These are phyloP conservation scores for Erythrophleum ivorense DNA, from an alignment of 331 rosid species.

Conservation along the genomic window DNA sequence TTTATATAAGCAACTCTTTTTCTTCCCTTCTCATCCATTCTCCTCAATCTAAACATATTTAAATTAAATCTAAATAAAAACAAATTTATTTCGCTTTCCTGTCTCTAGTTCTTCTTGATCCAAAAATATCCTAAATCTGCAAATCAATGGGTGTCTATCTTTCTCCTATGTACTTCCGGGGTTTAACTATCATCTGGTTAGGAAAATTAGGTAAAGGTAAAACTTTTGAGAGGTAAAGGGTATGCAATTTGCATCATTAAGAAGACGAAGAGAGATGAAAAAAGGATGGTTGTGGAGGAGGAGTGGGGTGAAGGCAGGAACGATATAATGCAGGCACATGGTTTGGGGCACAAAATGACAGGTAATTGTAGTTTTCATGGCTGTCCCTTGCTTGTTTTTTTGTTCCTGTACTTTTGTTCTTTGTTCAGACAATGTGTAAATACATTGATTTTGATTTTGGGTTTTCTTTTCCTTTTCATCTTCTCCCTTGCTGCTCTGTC, in stretches of 20 bases:
- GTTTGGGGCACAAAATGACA: conserved; percentile 61
- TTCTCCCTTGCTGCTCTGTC: conserved; percentile 23
- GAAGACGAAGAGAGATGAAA: conserved; percentile 35
- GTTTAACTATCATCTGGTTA: conserved; percentile 33
- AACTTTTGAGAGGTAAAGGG: conserved; percentile 37
- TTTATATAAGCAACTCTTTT: neutral
- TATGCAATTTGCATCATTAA: conserved; percentile 36
- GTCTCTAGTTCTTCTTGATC: neutral
- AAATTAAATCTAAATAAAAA: neutral
- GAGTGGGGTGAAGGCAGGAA: conserved; percentile 42
- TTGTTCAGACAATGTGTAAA: conserved; percentile 47
- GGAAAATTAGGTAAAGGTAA: conserved; percentile 42
- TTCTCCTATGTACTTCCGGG: conserved; percentile 22
- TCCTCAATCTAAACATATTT: neutral
- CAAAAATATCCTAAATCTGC: conserved; percentile 16
- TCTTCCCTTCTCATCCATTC: neutral
- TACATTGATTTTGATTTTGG: conserved; percentile 26
- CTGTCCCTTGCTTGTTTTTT: conserved; percentile 49
- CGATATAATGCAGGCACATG: conserved; percentile 63
- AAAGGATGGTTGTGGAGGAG: conserved; percentile 22
- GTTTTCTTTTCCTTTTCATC: neutral
- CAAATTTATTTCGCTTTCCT: neutral
- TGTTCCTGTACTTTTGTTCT: conserved; percentile 39
- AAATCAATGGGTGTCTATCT: conserved; percentile 33
- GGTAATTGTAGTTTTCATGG: conserved; percentile 60